Evolutionary conservation across 805 yeast genomes (phyloP).

Genomic region (Ogataea ramenticola): DNA sequence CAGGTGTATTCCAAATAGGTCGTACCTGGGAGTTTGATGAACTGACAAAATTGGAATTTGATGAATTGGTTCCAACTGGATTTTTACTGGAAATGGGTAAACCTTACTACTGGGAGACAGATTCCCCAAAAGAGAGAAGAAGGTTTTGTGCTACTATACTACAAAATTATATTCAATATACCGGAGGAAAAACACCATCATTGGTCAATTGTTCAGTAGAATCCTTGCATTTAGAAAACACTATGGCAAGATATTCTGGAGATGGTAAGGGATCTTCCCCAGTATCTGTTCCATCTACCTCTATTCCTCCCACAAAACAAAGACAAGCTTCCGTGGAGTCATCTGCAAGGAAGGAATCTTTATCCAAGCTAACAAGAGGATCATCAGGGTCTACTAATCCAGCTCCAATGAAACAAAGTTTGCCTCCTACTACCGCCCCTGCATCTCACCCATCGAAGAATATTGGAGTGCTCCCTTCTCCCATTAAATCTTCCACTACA

Average conservation of each 20-base stretch:
- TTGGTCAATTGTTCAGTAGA: constrained; percentile 38
- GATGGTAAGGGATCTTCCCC: neutral
- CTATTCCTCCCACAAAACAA: no score
- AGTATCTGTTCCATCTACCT: no score
- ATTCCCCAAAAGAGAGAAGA: constrained; percentile 47
- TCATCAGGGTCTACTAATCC: neutral
- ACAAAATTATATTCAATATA: constrained; percentile 46
- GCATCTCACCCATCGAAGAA: neutral
- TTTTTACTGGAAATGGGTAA: constrained; percentile 59
- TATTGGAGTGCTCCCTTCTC: neutral
- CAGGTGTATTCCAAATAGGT: constrained; percentile 79
- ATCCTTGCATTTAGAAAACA: constrained; percentile 26
- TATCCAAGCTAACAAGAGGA: constrained; percentile 1
- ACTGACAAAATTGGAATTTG: constrained; percentile 49
- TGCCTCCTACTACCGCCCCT: neutral
- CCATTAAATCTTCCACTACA: neutral
- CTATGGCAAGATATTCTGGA: neutral
- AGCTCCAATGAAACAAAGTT: no score
- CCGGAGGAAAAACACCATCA: constrained; percentile 45
- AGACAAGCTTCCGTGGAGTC: neutral
- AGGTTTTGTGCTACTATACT: constrained; percentile 49
- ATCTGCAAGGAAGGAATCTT: constrained; percentile 1
- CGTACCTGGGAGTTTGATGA: constrained; percentile 86
- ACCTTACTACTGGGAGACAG: constrained; percentile 77
- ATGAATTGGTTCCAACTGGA: constrained; percentile 45